Percentiles rank a stretch among this genome's conserved stretches.
Conservation (phyloP, 2,329 filamentous ascomycete species). For the Teratosphaeria gauchensis region DNA sequence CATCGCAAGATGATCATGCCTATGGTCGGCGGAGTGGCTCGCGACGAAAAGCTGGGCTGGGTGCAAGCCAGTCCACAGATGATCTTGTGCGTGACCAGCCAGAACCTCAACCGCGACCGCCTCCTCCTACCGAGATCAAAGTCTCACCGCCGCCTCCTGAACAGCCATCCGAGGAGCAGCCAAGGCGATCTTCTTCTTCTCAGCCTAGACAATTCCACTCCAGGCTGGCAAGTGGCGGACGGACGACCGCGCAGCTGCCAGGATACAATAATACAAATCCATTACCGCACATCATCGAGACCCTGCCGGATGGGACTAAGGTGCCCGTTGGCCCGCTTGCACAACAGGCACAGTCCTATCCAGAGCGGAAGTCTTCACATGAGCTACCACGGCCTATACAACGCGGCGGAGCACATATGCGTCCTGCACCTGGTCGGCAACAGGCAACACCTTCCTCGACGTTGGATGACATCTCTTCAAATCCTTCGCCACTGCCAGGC, state of each 20-base stretch:
- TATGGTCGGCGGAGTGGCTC: slow-evolving; percentile 1
- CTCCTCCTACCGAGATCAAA: neutral
- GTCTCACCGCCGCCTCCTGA: slow-evolving; percentile 13
- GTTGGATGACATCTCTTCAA: slow-evolving; percentile 55
- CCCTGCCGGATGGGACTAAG: slow-evolving; percentile 31
- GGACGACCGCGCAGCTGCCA: slow-evolving; percentile 44
- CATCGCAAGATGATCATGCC: neutral
- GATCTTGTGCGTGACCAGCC: slow-evolving; percentile 1
- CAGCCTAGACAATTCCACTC: slow-evolving; percentile 45
- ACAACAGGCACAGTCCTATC: slow-evolving; percentile 23
- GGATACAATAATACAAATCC: slow-evolving; percentile 32
- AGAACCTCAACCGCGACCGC: neutral
- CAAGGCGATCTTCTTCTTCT: slow-evolving; percentile 27
- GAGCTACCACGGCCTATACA: slow-evolving; percentile 22
- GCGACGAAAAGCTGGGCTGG: slow-evolving; percentile 1
- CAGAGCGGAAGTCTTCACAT: slow-evolving; percentile 42
- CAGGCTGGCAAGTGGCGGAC: slow-evolving; percentile 42
- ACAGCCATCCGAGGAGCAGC: slow-evolving; percentile 9
- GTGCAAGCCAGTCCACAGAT: slow-evolving; percentile 6
- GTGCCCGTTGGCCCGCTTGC: slow-evolving; percentile 16
- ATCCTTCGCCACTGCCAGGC: slow-evolving; percentile 60
- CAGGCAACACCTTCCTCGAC: slow-evolving; percentile 29
- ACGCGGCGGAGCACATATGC: slow-evolving; percentile 25
- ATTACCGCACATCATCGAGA: slow-evolving; percentile 57
- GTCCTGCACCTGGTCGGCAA: slow-evolving; percentile 25